These are phyloP conservation scores for Sarcomyxa edulis DNA, from an alignment of 768 basidiomycete species.

Conservation along the genomic window DNA sequence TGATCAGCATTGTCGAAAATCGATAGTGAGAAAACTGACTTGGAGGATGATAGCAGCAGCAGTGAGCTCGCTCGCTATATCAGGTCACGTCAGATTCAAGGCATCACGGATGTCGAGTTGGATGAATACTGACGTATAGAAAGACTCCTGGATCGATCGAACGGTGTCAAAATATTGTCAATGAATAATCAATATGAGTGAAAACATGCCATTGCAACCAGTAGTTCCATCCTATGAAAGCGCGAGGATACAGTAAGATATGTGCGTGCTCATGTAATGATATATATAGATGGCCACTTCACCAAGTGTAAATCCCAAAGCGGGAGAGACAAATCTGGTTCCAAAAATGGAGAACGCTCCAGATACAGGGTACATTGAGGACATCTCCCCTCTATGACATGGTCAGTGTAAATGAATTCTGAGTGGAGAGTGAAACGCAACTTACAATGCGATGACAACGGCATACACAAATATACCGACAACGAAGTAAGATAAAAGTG, in stretches of 20 bases:
- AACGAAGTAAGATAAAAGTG: conserved; percentile 55
- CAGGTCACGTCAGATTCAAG: neutral
- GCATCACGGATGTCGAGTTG: no score
- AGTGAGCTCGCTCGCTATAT: conserved; percentile 49
- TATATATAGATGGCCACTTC: conserved; percentile 22
- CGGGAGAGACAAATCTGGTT: conserved; percentile 52
- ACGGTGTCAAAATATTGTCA: no score
- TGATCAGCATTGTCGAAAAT: neutral
- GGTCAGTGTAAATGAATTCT: neutral
- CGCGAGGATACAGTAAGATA: no score
- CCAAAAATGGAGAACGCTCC: conserved; percentile 59
- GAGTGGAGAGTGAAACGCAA: neutral
- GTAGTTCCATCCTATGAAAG: no score
- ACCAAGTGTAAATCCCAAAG: conserved; percentile 56
- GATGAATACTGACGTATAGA: conserved; percentile 19
- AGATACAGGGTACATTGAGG: conserved; percentile 56
- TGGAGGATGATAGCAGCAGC: conserved; percentile 51
- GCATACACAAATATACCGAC: conserved; percentile 57
- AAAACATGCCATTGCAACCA: no score
- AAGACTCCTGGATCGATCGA: conserved; percentile 14
- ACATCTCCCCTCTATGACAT: conserved; percentile 53
- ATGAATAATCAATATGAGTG: no score
- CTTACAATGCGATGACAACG: conserved; percentile 55
- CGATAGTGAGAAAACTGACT: conserved; percentile 15
- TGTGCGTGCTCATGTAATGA: neutral